Base-by-base conservation (phyloP, 331 rosid species). In the Pyracantha coccinea region DNA sequence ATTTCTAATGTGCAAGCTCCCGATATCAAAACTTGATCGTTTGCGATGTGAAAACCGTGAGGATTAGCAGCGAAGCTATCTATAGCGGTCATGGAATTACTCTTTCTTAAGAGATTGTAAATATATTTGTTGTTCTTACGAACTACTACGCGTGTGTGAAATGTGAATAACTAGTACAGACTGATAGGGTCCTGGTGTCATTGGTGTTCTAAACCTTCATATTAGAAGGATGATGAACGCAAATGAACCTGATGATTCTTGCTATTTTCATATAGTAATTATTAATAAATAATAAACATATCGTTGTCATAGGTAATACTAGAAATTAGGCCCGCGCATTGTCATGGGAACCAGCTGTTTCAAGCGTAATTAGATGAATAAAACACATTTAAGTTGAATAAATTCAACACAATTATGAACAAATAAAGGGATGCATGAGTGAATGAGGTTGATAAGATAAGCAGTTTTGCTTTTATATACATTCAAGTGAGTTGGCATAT, bases 11-110 rank as follows among this genome's bases (percentile, higher is more conserved):
- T 15, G 67, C 69, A 75, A 14, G 63, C 77, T 33, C 15, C 59
- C n/a, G 89, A 90, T 74, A 50, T 50, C 72, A 83, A 89, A 75
- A 72, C 63, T 84, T 83, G 76, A 81, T 67, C 25, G 9, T 62
- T 70, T 53, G 12, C 69, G 13, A 32, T n/a, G 5, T 47, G 54
- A 47, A 47, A 47, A 47, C 54, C 20, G 8, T 16, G 19, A 47
- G 8, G 54, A 16, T 47, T 47, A 47, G 20, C 54, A 47, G 54
- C 54, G 17, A 47, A 0, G 54, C 54, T 38, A 38, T 38, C 45
- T 38, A 38, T 16, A 6, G 54, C 20, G 19, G 54, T 16, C 8
- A 2, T 35, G 45, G 24, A 8, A 27, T 9, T 60, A 11, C 12
- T 41, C 68, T 66, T 55, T 23, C 10, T 2, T 60, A 4, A 60